A percentile compares a stretch with the other conserved stretches of the same genome.
Evolutionary conservation across 2,329 filamentous ascomycete species (phyloP).

Genomic region (Ceratocystis variospora): DNA sequence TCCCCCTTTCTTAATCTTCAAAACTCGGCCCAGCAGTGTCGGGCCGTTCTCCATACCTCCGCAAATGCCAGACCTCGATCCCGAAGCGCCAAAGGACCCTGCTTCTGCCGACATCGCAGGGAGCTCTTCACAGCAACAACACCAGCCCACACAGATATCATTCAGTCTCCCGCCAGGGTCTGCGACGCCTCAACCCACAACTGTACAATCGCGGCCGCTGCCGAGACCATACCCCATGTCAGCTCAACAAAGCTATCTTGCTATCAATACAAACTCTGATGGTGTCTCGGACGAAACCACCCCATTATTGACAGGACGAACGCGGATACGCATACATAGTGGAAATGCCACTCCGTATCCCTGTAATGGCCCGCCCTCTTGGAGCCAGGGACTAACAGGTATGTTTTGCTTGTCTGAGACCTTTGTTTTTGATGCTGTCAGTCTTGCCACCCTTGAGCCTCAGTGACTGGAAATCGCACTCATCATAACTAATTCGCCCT

Average conservation of each 20-base stretch:
- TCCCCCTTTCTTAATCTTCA: background rate
- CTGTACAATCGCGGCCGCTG: slow-evolving; percentile 18
- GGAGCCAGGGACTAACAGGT: slow-evolving; percentile 35
- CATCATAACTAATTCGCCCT: no score
- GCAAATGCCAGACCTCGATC: background rate
- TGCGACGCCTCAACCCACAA: slow-evolving; percentile 16
- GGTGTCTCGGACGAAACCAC: slow-evolving; percentile 32
- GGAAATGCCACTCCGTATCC: slow-evolving; percentile 21
- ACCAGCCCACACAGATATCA: slow-evolving; percentile 14
- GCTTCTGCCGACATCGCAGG: background rate
- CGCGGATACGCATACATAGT: slow-evolving; percentile 31
- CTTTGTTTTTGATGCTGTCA: background rate
- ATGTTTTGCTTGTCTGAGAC: slow-evolving; percentile 19
- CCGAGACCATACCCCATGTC: slow-evolving; percentile 18
- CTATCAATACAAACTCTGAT: slow-evolving; percentile 10
- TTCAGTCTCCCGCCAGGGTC: slow-evolving; percentile 17
- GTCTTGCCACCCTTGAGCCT: background rate
- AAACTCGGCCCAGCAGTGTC: background rate
- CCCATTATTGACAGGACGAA: slow-evolving; percentile 31
- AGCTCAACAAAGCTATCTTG: slow-evolving; percentile 10
- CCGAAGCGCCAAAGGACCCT: background rate
- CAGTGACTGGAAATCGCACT: background rate
- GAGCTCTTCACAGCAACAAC: background rate
- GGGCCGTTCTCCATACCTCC: background rate
- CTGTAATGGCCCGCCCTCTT: slow-evolving; percentile 20